A percentile compares a stretch with the other conserved stretches of the same genome.
These are phyloP conservation scores for Candida tropicalis DNA, from an alignment of 1,139 yeast genomes.

Conservation along the genomic window DNA sequence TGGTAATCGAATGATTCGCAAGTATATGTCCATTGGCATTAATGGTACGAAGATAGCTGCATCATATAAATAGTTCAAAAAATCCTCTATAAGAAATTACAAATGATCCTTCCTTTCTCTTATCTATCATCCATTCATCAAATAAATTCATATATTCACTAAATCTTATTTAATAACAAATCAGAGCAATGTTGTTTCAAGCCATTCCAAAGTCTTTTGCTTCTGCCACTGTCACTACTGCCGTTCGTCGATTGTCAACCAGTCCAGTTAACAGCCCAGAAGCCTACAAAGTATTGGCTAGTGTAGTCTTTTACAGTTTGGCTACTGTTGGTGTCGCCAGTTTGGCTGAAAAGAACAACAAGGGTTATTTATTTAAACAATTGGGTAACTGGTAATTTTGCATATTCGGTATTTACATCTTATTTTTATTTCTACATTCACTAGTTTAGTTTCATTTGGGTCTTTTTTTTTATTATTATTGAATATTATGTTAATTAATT, in stretches of 20 bases:
- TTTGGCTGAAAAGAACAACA: conserved; percentile 14
- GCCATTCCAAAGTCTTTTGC: conserved; percentile 1
- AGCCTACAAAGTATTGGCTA: conserved; percentile 13
- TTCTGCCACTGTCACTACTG: conserved; percentile 1
- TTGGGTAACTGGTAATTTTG: conserved; percentile 11
- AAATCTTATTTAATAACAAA: not conserved
- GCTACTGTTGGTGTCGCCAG: conserved; percentile 16
- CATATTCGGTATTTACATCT: not conserved
- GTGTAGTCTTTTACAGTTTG: conserved; percentile 15
- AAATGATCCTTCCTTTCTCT: not conserved
- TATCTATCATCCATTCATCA: not conserved
- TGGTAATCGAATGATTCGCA: conserved; percentile 1
- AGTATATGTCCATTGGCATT: conserved; percentile 1
- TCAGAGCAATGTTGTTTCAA: conserved; percentile 6
- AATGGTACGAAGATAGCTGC: too few species aligned
- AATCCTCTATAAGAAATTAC: not conserved
- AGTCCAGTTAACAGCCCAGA: conserved; percentile 7
- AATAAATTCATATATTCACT: not conserved
- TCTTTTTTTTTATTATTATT: not conserved
- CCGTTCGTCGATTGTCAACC: conserved; percentile 11
- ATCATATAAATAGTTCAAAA: conserved; percentile 3
- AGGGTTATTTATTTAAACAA: conserved; percentile 16
- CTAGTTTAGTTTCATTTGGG: not conserved
- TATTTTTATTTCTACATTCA: not conserved
- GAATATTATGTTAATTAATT: conserved; percentile 1